Percentiles rank a stretch among this genome's conserved stretches.
These are phyloP conservation scores for Sarcomyxa edulis DNA, from an alignment of 768 basidiomycete genomes.

Conservation along the genomic window DNA sequence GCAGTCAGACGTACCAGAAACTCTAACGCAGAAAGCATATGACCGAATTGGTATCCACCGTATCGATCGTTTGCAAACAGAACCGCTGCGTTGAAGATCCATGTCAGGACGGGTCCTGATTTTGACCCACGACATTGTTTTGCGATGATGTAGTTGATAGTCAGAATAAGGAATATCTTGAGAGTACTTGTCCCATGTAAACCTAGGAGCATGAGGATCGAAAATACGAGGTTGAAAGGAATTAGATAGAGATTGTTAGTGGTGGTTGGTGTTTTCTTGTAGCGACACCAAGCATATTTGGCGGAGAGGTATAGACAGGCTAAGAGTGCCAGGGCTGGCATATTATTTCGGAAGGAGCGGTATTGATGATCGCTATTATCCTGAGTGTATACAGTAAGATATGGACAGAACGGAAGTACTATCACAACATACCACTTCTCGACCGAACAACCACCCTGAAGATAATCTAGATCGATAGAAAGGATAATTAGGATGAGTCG, in stretches of 20 bases:
- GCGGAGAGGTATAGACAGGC: conserved; percentile 46
- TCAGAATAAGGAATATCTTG: conserved; percentile 73
- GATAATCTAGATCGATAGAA: conserved; percentile 55
- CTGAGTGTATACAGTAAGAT: conserved; percentile 32
- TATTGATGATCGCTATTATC: conserved; percentile 94
- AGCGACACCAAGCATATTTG: no score
- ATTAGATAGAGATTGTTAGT: conserved; percentile 33
- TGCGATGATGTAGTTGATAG: conserved; percentile 62
- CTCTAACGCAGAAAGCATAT: conserved; percentile 47
- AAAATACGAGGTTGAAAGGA: conserved; percentile 56
- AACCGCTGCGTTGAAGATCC: conserved; percentile 71
- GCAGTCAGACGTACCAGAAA: conserved; percentile 47
- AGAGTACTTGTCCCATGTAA: conserved; percentile 79
- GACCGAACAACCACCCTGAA: conserved; percentile 78
- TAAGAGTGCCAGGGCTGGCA: conserved; percentile 53
- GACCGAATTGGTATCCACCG: conserved; percentile 66
- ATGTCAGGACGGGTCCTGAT: conserved; percentile 51
- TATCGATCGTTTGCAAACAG: conserved; percentile 75
- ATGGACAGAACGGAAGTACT: conserved; percentile 1
- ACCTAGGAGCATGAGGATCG: conserved; percentile 56
- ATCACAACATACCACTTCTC: conserved; percentile 58
- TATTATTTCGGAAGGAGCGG: conserved; percentile 76
- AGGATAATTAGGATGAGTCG: conserved; percentile 68
- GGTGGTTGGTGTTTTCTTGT: conserved; percentile 11
- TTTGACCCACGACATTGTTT: conserved; percentile 37